Base-by-base conservation (phyloP, 208 protist species). In the Borovskyia barvae region DNA sequence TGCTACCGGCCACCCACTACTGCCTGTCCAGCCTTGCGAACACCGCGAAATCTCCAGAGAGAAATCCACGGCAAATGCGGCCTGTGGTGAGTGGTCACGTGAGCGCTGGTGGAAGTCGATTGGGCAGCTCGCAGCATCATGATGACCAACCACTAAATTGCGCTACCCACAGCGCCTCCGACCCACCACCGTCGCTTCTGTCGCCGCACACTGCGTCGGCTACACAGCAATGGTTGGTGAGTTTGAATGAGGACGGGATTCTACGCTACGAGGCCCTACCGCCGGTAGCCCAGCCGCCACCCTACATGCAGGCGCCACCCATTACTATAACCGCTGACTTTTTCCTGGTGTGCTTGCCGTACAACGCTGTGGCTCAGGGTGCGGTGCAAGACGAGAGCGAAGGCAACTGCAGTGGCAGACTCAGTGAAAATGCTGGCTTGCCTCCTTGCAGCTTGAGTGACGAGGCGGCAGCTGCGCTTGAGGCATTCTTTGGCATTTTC, bases 221-320 rank as follows among this genome's bases (percentile, higher is more conserved):
- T 12, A 28, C 24, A 20, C 22, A 6, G 28, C 40, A 35, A 3
- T 59, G 63, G 49, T 29, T 55, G 35, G 41, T 71, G 11, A 46
- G 39, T 2, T 41, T 64, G n/a, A 64, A 5, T 42, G 64, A 71
- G 39, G 64, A 71, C 3, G 53, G 64, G 8, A 20, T 71, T 0
- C 24, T 71, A 56, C 64, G 55, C 15, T 64, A 45, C 26, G 54
- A 63, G 48, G 14, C 41, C 12, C 54, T 43, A 35, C 55, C 64
- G 5, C 40, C 48, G 14, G 12, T 22, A 5, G 29, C 36, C 22
- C 26, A 42, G 39, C 9, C 40, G 7, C 20, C 54, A n/a, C 37
- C 55, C 6, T 28, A 19, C 47, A 14, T 24, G 39, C 48, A 45
- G n/a, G 37, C 32, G 6, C 37, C 55, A n/a, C 64, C 64, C 12